Evolutionary conservation across 768 basidiomycete species (phyloP), one percentile per base, ranked within the genome.

Genomic region (Boletus coccyginus): DNA sequence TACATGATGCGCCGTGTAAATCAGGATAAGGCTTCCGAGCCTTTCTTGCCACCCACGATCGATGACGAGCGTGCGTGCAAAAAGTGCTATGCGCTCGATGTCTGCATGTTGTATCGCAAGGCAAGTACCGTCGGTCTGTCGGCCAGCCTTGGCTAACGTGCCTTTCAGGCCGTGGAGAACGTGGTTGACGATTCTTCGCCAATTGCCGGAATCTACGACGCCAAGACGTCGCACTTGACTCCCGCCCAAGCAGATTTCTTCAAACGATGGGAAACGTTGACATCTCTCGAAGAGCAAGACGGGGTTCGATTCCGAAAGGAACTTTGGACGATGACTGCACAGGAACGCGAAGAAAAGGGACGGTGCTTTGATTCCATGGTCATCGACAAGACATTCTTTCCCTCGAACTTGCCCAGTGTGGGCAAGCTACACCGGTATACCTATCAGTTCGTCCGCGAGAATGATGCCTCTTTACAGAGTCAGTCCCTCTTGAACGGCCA

Each of bases 61-160:
- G 92, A 98, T 66, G 85, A 92, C 60, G 81, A 85, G 55, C 75
- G 86, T 53, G 73, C 79, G 12, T 99, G 97, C 70, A 84, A 85
- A 66, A 81, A 77, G 47, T 98, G 97, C 66, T 98, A 86, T 66
- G 78, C 82, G 0, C 72, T 90, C 7, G 92, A 99, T 64, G 80
- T 85, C 2, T 98, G 97, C 71, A 94, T 98, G 88, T 78, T 99
- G 12, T 98, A 94, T 74, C 88, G 96, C 43, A 90, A 88, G 79
- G 92, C 87, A 57, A 32, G 74, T 45, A 47, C 50, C 32, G 53
- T 24, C 11, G 12, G 12, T 14, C 14, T 7, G 7, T 29, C 14
- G 7, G 14, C 36, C 35, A 1, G 48, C 32, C 40, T 47, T 52
- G 17, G 13, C 52, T 57, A n/a, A 66, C 16, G 16, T 46, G 21